These are phyloP conservation scores for Anastatica hierochuntica DNA, from an alignment of 345 rosid species.

Conservation along the genomic window DNA sequence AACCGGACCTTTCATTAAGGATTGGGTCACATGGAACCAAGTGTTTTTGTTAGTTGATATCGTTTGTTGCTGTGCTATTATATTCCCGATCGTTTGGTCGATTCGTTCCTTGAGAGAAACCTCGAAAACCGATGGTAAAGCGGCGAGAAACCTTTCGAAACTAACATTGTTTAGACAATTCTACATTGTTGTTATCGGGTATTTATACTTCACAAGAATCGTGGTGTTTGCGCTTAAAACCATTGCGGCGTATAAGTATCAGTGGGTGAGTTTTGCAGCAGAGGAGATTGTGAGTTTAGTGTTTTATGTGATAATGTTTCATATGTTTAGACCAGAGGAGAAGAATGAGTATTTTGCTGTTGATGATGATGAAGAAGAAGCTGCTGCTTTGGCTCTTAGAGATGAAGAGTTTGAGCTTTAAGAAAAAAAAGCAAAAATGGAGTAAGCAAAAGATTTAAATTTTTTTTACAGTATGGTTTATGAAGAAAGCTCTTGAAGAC, in stretches of 20 bases:
- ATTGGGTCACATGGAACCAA: constrained; percentile 95
- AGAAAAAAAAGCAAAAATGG: background rate
- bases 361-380: constrained; percentile 91
- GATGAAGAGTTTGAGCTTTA: constrained; percentile 90
- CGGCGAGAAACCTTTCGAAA: constrained; percentile 79
- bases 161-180: constrained; percentile 81
- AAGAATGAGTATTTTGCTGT: constrained; percentile 80
- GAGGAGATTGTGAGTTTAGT: constrained; percentile 79
- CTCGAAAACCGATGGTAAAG: constrained; percentile 89
- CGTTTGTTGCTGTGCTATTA: constrained; percentile 85
- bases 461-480: too few species aligned
- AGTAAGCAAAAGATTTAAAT: too few species aligned
- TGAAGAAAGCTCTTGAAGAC: background rate
- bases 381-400: constrained; percentile 64
- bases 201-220: constrained; percentile 82
- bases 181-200: constrained; percentile 82
- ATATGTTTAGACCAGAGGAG: constrained; percentile 90
- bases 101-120: constrained; percentile 78
- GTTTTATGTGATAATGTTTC: constrained; percentile 70
- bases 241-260: constrained; percentile 78
- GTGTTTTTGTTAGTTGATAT: constrained; percentile 82
- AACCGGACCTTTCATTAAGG: constrained; percentile 81
- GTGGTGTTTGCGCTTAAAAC: constrained; percentile 84
- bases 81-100: constrained; percentile 97
- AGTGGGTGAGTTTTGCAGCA: constrained; percentile 90